Evolutionary conservation across 1,284 basidiomycete genomes (phyloP).

Genomic region (Phellopilus nigrolimitatus): DNA sequence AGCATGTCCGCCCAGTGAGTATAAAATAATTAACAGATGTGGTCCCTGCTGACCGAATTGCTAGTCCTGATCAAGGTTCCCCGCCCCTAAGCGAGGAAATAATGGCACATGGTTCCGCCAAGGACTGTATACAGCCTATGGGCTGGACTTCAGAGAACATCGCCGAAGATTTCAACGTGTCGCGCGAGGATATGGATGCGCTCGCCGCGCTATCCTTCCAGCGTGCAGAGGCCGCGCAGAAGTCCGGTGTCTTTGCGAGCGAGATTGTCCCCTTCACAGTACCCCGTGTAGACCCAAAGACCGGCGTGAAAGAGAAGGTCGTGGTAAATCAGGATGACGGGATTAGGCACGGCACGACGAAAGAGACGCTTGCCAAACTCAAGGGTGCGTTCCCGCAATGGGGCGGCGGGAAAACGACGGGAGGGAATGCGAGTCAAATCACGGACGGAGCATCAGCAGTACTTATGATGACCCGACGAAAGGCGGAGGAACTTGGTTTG

Average conservation of each 20-base stretch:
- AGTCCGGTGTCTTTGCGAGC: slow-evolving; percentile 58
- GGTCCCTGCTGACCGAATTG: slow-evolving; percentile 4
- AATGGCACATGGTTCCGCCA: slow-evolving; percentile 43
- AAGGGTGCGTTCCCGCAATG: slow-evolving; percentile 85
- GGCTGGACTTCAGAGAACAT: slow-evolving; percentile 86
- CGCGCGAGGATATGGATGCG: slow-evolving; percentile 81
- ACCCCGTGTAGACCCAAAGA: slow-evolving; percentile 47
- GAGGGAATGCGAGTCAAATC: slow-evolving; percentile 86
- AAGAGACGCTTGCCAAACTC: slow-evolving; percentile 64
- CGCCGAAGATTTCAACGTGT: slow-evolving; percentile 74
- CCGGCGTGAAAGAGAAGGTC: slow-evolving; percentile 52
- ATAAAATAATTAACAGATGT: neutral
- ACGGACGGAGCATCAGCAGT: slow-evolving; percentile 88
- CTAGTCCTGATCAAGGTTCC: slow-evolving; percentile 63
- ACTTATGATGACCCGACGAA: slow-evolving; percentile 80
- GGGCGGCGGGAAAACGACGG: slow-evolving; percentile 74
- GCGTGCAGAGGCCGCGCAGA: slow-evolving; percentile 58
- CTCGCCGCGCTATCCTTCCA: slow-evolving; percentile 79
- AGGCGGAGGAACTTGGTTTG: slow-evolving; percentile 77
- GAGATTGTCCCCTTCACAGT: slow-evolving; percentile 84
- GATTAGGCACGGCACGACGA: slow-evolving; percentile 73
- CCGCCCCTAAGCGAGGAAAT: slow-evolving; percentile 58
- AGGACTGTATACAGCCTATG: slow-evolving; percentile 61
- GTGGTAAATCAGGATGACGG: slow-evolving; percentile 76
- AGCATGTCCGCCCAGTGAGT: slow-evolving; percentile 75